These are phyloP conservation scores for Oryza nivara DNA, from an alignment of 176 grass and related monocot genomes.

Conservation along the genomic window DNA sequence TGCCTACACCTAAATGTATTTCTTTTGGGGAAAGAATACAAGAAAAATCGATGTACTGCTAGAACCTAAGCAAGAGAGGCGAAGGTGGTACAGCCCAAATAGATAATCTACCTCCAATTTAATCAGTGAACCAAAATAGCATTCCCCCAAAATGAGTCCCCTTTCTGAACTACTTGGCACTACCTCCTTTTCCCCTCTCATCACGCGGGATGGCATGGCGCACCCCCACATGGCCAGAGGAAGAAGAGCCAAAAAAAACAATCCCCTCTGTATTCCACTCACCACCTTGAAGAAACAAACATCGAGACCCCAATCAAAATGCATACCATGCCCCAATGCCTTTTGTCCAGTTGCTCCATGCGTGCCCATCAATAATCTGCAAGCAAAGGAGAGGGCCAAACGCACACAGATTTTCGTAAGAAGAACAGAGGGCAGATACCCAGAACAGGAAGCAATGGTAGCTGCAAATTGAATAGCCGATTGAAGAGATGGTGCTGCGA, in stretches of 20 bases:
- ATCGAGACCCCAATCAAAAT: conserved; percentile 62
- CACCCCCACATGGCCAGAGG: conserved; percentile 79
- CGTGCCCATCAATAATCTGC: conserved; percentile 72
- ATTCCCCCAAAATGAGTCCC: conserved; percentile 30
- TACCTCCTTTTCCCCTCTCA: conserved; percentile 37
- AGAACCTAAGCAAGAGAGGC: conserved; percentile 51
- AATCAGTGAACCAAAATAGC: conserved; percentile 38
- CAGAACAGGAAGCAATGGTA: conserved; percentile 24
- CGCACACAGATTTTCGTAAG: conserved; percentile 37
- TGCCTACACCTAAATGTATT: conserved; percentile 42
- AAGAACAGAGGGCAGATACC: conserved; percentile 12
- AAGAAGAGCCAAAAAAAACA: conserved; percentile 83
- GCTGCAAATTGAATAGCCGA: conserved; percentile 21
- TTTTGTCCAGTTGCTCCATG: conserved; percentile 47
- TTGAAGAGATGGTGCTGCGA: neutral
- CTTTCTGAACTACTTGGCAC: conserved; percentile 48
- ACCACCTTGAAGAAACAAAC: conserved; percentile 62
- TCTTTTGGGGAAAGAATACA: conserved; percentile 42
- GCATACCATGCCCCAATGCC: conserved; percentile 60
- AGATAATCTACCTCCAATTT: conserved; percentile 45
- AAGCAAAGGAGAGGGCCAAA: conserved; percentile 39
- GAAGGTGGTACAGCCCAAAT: conserved; percentile 27
- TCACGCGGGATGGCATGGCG: conserved; percentile 34
- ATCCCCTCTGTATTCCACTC: conserved; percentile 62
- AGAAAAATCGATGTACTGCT: conserved; percentile 61